A percentile compares a stretch with the other conserved stretches of the same genome.
phyloP scores from a whole-genome alignment of 2,329 filamentous ascomycete genomes.

The Aspergillus fumigatus region DNA sequence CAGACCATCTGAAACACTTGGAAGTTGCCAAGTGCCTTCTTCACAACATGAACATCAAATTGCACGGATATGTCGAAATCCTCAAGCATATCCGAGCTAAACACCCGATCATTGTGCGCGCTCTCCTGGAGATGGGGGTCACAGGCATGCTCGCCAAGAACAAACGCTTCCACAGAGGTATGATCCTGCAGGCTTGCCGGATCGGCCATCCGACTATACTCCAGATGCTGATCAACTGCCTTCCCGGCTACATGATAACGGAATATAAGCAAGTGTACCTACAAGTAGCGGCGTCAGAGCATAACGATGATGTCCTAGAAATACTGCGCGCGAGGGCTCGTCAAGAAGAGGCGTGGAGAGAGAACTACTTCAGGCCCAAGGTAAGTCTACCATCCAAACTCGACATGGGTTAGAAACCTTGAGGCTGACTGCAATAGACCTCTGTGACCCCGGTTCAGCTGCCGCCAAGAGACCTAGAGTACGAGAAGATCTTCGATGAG shows the following conservation, averaged over 20 bases:
- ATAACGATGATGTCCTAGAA: constrained; percentile 28
- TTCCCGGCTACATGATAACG: constrained; percentile 24
- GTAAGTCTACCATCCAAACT: neutral
- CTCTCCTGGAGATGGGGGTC: constrained; percentile 13
- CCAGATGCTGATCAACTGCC: constrained; percentile 19
- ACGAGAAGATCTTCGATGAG: neutral
- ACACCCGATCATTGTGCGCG: constrained; percentile 5
- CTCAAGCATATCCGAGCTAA: constrained; percentile 7
- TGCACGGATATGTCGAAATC: constrained; percentile 5
- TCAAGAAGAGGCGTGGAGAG: neutral
- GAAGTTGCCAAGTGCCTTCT: constrained; percentile 8
- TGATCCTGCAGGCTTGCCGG: constrained; percentile 9
- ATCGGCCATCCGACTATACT: constrained; percentile 2
- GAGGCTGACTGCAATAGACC: neutral
- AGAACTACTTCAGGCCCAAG: neutral
- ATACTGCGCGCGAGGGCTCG: constrained; percentile 26
- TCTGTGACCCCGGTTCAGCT: neutral
- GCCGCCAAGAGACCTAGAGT: neutral
- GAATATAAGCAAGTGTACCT: constrained; percentile 18
- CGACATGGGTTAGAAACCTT: neutral
- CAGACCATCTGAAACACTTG: constrained; percentile 5
- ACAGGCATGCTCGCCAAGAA: constrained; percentile 3
- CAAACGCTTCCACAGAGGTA: neutral
- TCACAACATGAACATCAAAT: neutral
- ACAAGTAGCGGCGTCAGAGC: constrained; percentile 15